phyloP scores from a whole-genome alignment of 2,329 filamentous ascomycete genomes.

The Fusarium goolgardi region DNA sequence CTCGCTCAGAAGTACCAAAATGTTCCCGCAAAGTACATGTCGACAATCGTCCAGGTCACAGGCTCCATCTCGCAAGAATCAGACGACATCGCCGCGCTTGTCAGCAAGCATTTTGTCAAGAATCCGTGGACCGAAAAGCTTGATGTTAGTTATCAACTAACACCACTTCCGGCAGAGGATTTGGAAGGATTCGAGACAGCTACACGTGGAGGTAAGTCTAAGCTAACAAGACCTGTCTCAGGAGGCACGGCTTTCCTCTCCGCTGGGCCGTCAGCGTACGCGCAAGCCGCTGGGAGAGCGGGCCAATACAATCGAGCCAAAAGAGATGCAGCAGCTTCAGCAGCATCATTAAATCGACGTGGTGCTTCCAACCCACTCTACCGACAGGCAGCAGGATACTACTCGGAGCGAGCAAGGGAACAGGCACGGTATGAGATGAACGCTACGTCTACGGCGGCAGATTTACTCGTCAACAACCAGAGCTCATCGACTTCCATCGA shows the following conservation, averaged over 20 bases:
- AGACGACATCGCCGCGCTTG: conserved; percentile 56
- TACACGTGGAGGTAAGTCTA: conserved; percentile 25
- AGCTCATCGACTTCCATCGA: conserved; percentile 74
- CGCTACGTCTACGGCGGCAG: conserved; percentile 74
- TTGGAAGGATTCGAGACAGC: conserved; percentile 47
- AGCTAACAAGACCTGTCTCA: conserved; percentile 10
- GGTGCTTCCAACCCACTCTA: conserved; percentile 78
- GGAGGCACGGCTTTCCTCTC: conserved; percentile 6
- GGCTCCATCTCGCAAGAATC: conserved; percentile 50
- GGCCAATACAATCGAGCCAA: conserved; percentile 48
- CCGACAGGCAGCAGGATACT: conserved; percentile 80
- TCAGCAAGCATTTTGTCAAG: conserved; percentile 58
- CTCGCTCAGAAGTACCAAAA: conserved; percentile 55
- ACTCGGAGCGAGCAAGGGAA: conserved; percentile 76
- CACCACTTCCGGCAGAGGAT: conserved; percentile 52
- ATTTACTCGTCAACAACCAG: conserved; percentile 74
- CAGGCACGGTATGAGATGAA: conserved; percentile 67
- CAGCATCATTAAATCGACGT: conserved; percentile 56
- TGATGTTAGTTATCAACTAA: conserved; percentile 54
- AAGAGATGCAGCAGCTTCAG: conserved; percentile 52
- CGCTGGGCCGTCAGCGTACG: conserved; percentile 35
- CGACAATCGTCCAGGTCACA: conserved; percentile 57
- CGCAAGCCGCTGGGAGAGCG: conserved; percentile 47
- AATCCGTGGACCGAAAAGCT: conserved; percentile 53
- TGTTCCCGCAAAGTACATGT: conserved; percentile 58